phyloP scores from a whole-genome alignment of 129 eudicot genomes.

The Flaveria ramosissima region DNA sequence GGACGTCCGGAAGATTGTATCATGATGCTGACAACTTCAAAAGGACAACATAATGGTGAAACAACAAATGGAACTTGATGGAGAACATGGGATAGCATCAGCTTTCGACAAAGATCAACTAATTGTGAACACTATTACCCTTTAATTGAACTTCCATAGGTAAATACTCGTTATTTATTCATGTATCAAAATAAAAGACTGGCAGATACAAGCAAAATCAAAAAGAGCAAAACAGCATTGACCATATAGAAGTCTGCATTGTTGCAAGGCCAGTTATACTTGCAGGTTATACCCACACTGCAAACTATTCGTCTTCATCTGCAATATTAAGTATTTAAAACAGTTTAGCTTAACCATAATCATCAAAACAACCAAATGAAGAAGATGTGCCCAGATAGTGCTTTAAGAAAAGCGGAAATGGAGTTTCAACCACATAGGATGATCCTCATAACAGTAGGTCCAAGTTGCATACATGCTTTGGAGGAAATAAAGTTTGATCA shows the following conservation, averaged over 20 bases:
- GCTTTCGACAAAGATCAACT: neutral
- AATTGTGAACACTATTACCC: neutral
- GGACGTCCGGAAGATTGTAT: too few species aligned
- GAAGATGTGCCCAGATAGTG: neutral
- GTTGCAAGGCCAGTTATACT: neutral
- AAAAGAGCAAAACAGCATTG: neutral
- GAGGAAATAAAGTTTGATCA: neutral
- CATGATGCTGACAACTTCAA: too few species aligned
- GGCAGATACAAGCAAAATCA: neutral
- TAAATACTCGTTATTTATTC: neutral
- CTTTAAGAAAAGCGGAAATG: neutral
- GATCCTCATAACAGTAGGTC: neutral
- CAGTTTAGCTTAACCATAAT: conserved; percentile 3
- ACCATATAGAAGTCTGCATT: neutral
- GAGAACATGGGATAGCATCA: neutral
- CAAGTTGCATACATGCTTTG: neutral
- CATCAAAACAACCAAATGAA: neutral
- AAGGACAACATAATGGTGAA: neutral
- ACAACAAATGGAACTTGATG: neutral
- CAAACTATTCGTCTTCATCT: conserved; percentile 8
- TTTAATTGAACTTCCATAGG: neutral
- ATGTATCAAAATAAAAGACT: neutral
- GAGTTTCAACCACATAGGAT: neutral
- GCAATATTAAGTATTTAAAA: neutral
- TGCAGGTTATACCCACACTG: neutral